Conservation (phyloP, 495 filamentous ascomycete genomes). For the Parachaetomium inaequale region DNA sequence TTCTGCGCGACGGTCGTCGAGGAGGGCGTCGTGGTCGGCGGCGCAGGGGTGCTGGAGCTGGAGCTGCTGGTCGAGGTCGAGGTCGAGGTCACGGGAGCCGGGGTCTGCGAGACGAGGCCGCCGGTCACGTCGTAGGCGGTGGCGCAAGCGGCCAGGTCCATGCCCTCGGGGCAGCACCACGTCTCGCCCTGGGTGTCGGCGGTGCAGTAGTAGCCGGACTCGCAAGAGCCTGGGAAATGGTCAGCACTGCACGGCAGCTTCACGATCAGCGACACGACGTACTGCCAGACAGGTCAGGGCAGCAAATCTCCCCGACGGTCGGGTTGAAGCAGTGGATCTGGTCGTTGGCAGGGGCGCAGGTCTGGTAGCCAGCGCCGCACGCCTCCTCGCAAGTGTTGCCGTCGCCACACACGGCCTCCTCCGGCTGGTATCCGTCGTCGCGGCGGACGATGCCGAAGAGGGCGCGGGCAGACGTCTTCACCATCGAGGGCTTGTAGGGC, state of each 20-base stretch:
- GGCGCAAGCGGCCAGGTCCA: slow-evolving; percentile 43
- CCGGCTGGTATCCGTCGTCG: slow-evolving; percentile 40
- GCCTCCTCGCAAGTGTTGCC: slow-evolving; percentile 47
- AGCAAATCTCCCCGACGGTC: slow-evolving; percentile 42
- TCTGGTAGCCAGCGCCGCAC: slow-evolving; percentile 43
- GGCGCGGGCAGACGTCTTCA: slow-evolving; percentile 39
- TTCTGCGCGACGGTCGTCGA: background rate
- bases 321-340: slow-evolving; percentile 47
- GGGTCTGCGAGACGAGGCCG: slow-evolving; percentile 38
- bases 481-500: slow-evolving; percentile 40
- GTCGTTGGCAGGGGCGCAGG: slow-evolving; percentile 40
- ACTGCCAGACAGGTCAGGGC: slow-evolving; percentile 44
- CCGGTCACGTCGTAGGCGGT: slow-evolving; percentile 37
- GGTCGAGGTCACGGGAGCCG: slow-evolving; percentile 17
- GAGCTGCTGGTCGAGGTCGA: slow-evolving; percentile 16
- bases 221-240: slow-evolving; percentile 41
- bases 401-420: slow-evolving; percentile 37
- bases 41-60: slow-evolving; percentile 4
- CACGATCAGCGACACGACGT: slow-evolving; percentile 22
- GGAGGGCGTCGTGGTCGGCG: slow-evolving; percentile 6
- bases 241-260: background rate
- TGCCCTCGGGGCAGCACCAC: slow-evolving; percentile 47
- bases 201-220: slow-evolving; percentile 47
- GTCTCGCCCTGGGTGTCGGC: slow-evolving; percentile 37
- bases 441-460: slow-evolving; percentile 43